A percentile compares a stretch with the other conserved stretches of the same genome.
phyloP scores from a whole-genome alignment of 1,139 yeast species.

The Nakaseomyces glabratus region DNA sequence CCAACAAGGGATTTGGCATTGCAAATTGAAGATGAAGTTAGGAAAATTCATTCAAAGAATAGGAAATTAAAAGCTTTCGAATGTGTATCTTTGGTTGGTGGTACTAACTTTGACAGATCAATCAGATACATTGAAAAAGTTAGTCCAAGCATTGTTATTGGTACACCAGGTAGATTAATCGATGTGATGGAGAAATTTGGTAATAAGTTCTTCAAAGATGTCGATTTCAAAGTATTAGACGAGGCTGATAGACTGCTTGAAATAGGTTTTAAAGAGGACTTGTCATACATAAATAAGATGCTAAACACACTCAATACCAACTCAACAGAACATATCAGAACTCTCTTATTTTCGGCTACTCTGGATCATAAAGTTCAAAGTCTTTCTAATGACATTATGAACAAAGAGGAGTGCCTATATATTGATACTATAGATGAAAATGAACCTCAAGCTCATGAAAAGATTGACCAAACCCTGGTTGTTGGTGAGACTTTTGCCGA shows the following conservation, averaged over 20 bases:
- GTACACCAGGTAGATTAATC: slow-evolving; percentile 82
- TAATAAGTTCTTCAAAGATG: slow-evolving; percentile 41
- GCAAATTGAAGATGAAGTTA: slow-evolving; percentile 66
- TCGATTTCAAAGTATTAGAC: slow-evolving; percentile 66
- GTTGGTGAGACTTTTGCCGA: slow-evolving; percentile 42
- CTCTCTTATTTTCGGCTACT: slow-evolving; percentile 82
- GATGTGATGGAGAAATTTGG: slow-evolving; percentile 49
- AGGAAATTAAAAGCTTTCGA: slow-evolving; percentile 31
- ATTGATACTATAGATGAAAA: slow-evolving; percentile 70
- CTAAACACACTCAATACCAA: slow-evolving; percentile 37
- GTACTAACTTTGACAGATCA: slow-evolving; percentile 37
- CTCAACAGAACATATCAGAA: slow-evolving; percentile 38
- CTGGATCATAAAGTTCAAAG: slow-evolving; percentile 56
- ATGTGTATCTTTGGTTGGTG: slow-evolving; percentile 43
- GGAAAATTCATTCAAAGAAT: slow-evolving; percentile 34
- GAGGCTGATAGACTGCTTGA: slow-evolving; percentile 83
- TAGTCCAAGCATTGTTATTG: slow-evolving; percentile 57
- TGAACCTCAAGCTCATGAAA: slow-evolving; percentile 71
- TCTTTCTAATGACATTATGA: slow-evolving; percentile 57
- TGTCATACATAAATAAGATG: slow-evolving; percentile 45
- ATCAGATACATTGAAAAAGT: slow-evolving; percentile 28
- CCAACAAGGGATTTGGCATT: slow-evolving; percentile 91
- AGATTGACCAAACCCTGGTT: slow-evolving; percentile 59
- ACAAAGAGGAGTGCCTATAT: slow-evolving; percentile 50
- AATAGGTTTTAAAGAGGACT: slow-evolving; percentile 61